phyloP scores from a whole-genome alignment of 1,284 basidiomycete genomes.

The Malassezia obtusa region DNA sequence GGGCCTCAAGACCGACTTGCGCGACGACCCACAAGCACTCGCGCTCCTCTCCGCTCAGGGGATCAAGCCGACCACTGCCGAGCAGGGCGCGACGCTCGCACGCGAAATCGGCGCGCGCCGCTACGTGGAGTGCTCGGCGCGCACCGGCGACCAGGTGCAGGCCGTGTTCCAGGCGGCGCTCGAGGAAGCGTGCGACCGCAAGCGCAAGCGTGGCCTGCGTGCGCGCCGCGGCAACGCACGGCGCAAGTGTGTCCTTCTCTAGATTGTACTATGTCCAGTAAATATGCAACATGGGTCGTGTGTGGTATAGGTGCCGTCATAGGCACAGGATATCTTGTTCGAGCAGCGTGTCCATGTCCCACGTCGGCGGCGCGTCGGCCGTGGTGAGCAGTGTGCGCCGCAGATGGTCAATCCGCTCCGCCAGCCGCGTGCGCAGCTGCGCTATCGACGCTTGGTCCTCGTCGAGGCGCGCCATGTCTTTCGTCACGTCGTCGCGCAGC shows the following conservation, averaged over 20 bases:
- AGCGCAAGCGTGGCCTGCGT: not conserved
- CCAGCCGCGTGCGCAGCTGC: not conserved
- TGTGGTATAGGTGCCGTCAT: conserved; percentile 1
- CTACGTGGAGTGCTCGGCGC: conserved; percentile 90
- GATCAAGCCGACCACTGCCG: conserved; percentile 66
- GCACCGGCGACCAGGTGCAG: conserved; percentile 75
- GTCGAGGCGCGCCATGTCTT: not conserved
- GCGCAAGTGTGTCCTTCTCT: conserved; percentile 3
- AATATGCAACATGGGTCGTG: not conserved
- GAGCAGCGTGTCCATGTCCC: conserved; percentile 1
- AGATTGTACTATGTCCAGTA: not conserved
- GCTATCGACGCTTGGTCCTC: not conserved
- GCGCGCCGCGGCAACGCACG: not conserved
- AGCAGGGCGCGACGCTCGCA: conserved; percentile 58
- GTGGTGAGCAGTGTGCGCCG: not conserved
- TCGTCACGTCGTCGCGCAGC: conserved; percentile 1
- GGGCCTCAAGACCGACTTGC: conserved; percentile 74
- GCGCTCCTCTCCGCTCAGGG: conserved; percentile 90
- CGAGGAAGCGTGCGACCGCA: conserved; percentile 57
- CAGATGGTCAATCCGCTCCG: not conserved
- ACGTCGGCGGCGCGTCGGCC: not conserved
- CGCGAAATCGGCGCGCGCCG: conserved; percentile 79
- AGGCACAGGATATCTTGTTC: conserved; percentile 14
- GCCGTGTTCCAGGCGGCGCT: conserved; percentile 87
- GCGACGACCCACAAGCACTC: conserved; percentile 72